These are phyloP conservation scores for Tylopilus sp. DNA, from an alignment of 1,284 basidiomycete species.

Conservation along the genomic window DNA sequence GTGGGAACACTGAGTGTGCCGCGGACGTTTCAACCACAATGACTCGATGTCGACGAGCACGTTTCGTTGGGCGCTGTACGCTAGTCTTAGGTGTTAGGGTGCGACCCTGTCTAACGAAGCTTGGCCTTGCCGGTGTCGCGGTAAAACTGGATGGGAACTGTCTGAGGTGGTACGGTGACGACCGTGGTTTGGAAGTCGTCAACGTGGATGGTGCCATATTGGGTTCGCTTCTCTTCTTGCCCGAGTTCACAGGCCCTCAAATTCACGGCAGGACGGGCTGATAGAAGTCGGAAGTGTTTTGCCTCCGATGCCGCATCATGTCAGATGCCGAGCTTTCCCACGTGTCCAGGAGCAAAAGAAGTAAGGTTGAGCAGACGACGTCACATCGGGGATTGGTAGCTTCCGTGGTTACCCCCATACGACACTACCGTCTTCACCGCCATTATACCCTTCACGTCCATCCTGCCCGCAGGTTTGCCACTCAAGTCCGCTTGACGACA, in stretches of 20 bases:
- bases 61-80: no score
- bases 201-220: not conserved
- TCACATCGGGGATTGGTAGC: slow-evolving; percentile 19
- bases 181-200: not conserved
- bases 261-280: no score
- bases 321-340: not conserved
- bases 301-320: slow-evolving; percentile 21
- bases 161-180: no score
- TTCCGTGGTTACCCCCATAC: slow-evolving; percentile 22
- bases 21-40: no score
- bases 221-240: no score
- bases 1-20: no score
- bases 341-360: slow-evolving; percentile 10
- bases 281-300: slow-evolving; percentile 24
- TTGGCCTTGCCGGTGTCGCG: no score
- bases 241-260: not conserved
- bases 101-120: no score
- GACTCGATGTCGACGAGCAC: no score
- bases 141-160: no score
- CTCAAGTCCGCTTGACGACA: not conserved
- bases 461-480: not conserved
- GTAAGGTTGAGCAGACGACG: not conserved
- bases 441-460: not conserved
- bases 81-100: no score
- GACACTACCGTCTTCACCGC: not conserved